phyloP scores from a whole-genome alignment of 495 filamentous ascomycete species.

The Aspergillus steynii region DNA sequence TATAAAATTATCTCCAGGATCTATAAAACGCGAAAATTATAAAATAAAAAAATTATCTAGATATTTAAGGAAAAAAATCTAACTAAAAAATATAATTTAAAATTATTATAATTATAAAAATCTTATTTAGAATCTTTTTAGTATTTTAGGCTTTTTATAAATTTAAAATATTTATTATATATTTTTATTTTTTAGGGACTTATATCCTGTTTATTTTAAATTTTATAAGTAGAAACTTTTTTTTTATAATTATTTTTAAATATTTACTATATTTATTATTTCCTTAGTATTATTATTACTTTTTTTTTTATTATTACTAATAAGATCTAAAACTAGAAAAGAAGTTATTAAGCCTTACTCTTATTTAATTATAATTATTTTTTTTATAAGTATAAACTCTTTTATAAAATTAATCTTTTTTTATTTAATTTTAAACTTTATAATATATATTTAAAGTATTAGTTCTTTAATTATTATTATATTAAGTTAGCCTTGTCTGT shows the following conservation, averaged over 20 bases:
- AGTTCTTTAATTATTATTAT: neutral
- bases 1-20: too few relatives aligned
- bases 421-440: neutral
- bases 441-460: neutral
- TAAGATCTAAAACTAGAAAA: neutral
- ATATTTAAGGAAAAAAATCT: too few relatives aligned
- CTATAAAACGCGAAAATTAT: too few relatives aligned
- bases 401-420: neutral
- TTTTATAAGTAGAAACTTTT: neutral
- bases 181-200: too few relatives aligned
- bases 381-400: neutral
- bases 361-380: neutral
- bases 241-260: neutral
- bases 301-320: neutral
- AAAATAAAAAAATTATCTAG: too few relatives aligned
- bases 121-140: too few relatives aligned
- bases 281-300: neutral
- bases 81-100: too few relatives aligned
- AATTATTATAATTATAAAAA: too few relatives aligned
- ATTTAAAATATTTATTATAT: too few relatives aligned
- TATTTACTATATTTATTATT: neutral
- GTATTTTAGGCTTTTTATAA: too few relatives aligned
- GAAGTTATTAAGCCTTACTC: neutral
- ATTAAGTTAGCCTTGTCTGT: neutral
- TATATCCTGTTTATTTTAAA: neutral